Conservation (phyloP, 2,329 filamentous ascomycete species). For the Cladosporium sp. region DNA sequence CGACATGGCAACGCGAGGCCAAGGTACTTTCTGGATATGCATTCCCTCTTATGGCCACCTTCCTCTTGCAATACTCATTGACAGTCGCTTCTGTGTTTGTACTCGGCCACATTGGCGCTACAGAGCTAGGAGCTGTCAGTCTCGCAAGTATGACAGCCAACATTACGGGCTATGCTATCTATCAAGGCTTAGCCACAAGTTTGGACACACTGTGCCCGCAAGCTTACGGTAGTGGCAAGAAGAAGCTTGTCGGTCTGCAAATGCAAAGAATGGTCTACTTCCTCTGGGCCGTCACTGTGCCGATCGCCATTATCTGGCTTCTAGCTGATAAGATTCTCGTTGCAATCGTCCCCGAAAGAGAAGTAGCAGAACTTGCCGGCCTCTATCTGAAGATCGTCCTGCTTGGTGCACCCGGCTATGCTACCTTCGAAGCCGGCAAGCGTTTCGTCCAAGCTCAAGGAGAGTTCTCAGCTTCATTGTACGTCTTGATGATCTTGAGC, state of each 20-base stretch:
- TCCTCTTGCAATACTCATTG: slow-evolving; percentile 48
- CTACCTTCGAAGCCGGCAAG: slow-evolving; percentile 75
- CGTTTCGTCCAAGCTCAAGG: slow-evolving; percentile 85
- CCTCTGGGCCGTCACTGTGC: slow-evolving; percentile 69
- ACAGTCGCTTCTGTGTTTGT: slow-evolving; percentile 48
- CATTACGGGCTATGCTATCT: slow-evolving; percentile 48
- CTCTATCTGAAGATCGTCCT: slow-evolving; percentile 70
- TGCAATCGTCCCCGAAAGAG: slow-evolving; percentile 66
- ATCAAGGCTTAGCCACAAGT: slow-evolving; percentile 71
- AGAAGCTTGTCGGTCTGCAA: slow-evolving; percentile 80
- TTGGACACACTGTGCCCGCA: slow-evolving; percentile 90
- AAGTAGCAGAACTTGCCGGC: slow-evolving; percentile 69
- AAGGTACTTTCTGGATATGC: slow-evolving; percentile 65
- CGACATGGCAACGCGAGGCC: slow-evolving; percentile 86
- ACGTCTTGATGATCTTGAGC: slow-evolving; percentile 76
- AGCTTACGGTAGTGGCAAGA: slow-evolving; percentile 86
- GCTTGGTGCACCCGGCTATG: slow-evolving; percentile 71
- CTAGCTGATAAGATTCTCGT: slow-evolving; percentile 64
- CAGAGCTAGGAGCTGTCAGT: slow-evolving; percentile 47
- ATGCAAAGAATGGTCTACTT: slow-evolving; percentile 78
- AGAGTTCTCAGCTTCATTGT: slow-evolving; percentile 77
- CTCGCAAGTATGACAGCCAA: slow-evolving; percentile 49
- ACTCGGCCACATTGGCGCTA: slow-evolving; percentile 48
- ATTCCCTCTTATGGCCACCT: slow-evolving; percentile 45
- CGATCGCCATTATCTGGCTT: slow-evolving; percentile 70